A percentile compares a stretch with the other conserved stretches of the same genome.
These are phyloP conservation scores for Lentinula sp. DNA, from an alignment of 768 basidiomycete species.

Conservation along the genomic window DNA sequence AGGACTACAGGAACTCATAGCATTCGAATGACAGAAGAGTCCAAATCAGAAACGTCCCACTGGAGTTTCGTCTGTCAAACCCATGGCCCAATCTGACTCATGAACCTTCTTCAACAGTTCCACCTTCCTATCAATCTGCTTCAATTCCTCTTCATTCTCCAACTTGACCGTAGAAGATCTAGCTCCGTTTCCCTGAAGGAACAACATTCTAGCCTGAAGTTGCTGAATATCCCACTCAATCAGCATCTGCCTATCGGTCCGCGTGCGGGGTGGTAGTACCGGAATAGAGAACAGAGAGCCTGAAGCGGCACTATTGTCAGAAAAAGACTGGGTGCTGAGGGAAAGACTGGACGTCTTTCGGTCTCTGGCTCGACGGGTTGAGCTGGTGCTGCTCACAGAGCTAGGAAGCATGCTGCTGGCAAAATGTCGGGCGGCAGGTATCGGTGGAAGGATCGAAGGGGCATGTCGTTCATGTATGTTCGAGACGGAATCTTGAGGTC, in stretches of 20 bases:
- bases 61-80: neutral
- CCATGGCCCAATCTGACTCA: conserved; percentile 4
- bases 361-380: neutral
- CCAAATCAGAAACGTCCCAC: neutral
- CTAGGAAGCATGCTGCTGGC: neutral
- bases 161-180: neutral
- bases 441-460: neutral
- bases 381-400: neutral
- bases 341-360: neutral
- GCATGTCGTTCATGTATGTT: neutral
- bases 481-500: neutral
- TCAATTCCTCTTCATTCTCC: conserved; percentile 3
- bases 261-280: neutral
- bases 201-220: conserved; percentile 2
- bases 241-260: conserved; percentile 3
- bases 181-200: neutral
- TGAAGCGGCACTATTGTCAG: neutral
- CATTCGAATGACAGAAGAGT: neutral
- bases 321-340: neutral
- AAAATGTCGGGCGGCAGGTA: neutral
- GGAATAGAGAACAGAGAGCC: neutral
- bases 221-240: conserved; percentile 3
- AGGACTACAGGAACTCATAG: no score
- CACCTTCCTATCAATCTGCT: neutral
- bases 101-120: neutral